Conservation (phyloP, 2,329 filamentous ascomycete species). For the Ceratocystis colombiana region DNA sequence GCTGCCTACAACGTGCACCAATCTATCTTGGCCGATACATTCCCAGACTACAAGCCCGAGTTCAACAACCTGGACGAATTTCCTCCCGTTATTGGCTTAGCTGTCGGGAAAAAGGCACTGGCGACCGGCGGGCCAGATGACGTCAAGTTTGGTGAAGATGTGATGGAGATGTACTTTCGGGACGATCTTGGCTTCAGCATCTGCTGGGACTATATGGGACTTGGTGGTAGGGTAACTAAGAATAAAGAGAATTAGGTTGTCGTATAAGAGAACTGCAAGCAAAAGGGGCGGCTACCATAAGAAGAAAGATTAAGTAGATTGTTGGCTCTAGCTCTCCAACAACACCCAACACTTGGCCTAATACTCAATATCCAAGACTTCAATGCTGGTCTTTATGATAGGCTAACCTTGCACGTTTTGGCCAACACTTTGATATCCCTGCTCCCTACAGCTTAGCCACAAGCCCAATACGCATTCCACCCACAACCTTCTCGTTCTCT, state of each 20-base stretch:
- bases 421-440: not conserved
- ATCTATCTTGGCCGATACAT: slow-evolving; percentile 41
- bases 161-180: slow-evolving; percentile 54
- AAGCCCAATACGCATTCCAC: slow-evolving; percentile 44
- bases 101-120: slow-evolving; percentile 59
- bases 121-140: slow-evolving; percentile 50
- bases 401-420: not conserved
- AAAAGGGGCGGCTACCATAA: not conserved
- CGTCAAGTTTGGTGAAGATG: slow-evolving; percentile 50
- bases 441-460: slow-evolving; percentile 42
- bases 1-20: slow-evolving; percentile 59
- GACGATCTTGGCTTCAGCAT: slow-evolving; percentile 56
- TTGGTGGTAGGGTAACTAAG: slow-evolving; percentile 32
- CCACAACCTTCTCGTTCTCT: slow-evolving; percentile 47
- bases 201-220: slow-evolving; percentile 46
- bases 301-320: too few relatives aligned
- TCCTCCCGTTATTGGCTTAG: slow-evolving; percentile 58
- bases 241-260: not conserved
- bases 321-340: too few relatives aligned
- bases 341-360: too few relatives aligned
- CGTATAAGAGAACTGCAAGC: not conserved
- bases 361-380: too few relatives aligned
- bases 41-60: slow-evolving; percentile 35
- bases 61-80: slow-evolving; percentile 45
- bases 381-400: not conserved